phyloP scores from a whole-genome alignment of 768 basidiomycete species.

The Boletus bicolor region DNA sequence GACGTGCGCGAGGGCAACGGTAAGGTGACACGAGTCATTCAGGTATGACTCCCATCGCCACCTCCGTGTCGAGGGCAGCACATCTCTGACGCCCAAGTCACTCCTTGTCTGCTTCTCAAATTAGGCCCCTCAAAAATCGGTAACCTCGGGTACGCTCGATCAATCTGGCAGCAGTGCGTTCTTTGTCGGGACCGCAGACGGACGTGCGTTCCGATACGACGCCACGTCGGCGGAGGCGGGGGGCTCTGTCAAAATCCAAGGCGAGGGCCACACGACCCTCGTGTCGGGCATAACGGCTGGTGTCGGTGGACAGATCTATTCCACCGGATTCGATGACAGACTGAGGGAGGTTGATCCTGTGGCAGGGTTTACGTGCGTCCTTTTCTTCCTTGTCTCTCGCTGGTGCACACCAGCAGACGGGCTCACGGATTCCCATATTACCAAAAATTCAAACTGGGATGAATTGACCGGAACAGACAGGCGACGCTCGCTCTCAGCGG shows the following conservation, averaged over 20 bases:
- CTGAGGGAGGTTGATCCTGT: constrained; percentile 59
- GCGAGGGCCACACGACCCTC: constrained; percentile 67
- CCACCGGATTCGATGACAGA: constrained; percentile 78
- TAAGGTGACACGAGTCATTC: constrained; percentile 58
- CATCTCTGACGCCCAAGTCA: background rate
- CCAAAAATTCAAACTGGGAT: background rate
- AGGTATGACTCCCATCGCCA: constrained; percentile 40
- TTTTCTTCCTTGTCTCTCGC: background rate
- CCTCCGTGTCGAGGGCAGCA: background rate
- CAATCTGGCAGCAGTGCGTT: constrained; percentile 51
- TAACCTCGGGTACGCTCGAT: constrained; percentile 58
- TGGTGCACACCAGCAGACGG: background rate
- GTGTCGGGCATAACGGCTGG: constrained; percentile 59
- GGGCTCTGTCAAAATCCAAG: constrained; percentile 44
- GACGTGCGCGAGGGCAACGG: constrained; percentile 62
- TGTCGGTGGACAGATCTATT: constrained; percentile 53
- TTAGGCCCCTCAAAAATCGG: constrained; percentile 77
- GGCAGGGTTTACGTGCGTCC: constrained; percentile 27
- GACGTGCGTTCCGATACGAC: constrained; percentile 66
- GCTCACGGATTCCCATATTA: background rate
- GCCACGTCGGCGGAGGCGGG: constrained; percentile 20
- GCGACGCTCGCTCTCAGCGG: constrained; percentile 50
- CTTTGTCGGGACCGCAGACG: constrained; percentile 77
- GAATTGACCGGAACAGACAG: constrained; percentile 36
- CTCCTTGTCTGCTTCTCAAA: background rate